phyloP scores from a whole-genome alignment of 352 stramenopile species.

The Blastocystis sp. region DNA sequence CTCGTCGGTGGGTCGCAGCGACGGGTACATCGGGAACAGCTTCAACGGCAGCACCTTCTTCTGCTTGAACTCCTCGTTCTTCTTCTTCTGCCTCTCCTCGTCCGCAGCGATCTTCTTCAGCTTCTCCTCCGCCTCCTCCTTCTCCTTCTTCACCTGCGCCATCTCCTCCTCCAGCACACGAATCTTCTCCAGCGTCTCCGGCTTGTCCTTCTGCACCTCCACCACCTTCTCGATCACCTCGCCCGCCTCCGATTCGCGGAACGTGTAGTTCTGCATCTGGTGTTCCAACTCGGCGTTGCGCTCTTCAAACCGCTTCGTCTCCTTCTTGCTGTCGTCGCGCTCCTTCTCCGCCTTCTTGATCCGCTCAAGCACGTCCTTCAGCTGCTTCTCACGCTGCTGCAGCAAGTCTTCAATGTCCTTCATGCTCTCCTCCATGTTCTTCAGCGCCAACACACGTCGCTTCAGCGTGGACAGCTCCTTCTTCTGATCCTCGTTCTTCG shows the following conservation, averaged over 20 bases:
- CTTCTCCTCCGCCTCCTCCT: not conserved
- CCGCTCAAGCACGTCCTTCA: conserved; percentile 56
- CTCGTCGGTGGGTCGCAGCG: conserved; percentile 13
- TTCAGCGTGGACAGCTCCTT: conserved; percentile 45
- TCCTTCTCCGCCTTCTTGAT: conserved; percentile 53
- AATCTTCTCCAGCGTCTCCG: conserved; percentile 49
- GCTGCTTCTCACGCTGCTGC: conserved; percentile 48
- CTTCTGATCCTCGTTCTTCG: not conserved
- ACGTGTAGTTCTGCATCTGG: conserved; percentile 61
- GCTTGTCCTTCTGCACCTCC: conserved; percentile 33
- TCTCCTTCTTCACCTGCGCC: conserved; percentile 6
- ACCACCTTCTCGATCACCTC: conserved; percentile 64
- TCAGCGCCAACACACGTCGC: conserved; percentile 44
- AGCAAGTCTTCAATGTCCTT: conserved; percentile 64
- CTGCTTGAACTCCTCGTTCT: conserved; percentile 5
- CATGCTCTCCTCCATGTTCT: conserved; percentile 72
- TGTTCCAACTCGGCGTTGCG: conserved; percentile 20
- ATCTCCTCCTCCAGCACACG: not conserved
- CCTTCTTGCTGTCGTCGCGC: conserved; percentile 23
- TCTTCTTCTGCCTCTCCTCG: not conserved
- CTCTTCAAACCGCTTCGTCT: not conserved
- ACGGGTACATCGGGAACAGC: conserved; percentile 63
- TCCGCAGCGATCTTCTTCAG: conserved; percentile 13
- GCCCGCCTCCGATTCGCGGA: conserved; percentile 35
- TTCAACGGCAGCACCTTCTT: conserved; percentile 59